Percentiles rank a stretch among this genome's conserved stretches.
These are phyloP conservation scores for Cyphellophora europaea DNA, from an alignment of 2,329 filamentous ascomycete genomes.

Conservation along the genomic window DNA sequence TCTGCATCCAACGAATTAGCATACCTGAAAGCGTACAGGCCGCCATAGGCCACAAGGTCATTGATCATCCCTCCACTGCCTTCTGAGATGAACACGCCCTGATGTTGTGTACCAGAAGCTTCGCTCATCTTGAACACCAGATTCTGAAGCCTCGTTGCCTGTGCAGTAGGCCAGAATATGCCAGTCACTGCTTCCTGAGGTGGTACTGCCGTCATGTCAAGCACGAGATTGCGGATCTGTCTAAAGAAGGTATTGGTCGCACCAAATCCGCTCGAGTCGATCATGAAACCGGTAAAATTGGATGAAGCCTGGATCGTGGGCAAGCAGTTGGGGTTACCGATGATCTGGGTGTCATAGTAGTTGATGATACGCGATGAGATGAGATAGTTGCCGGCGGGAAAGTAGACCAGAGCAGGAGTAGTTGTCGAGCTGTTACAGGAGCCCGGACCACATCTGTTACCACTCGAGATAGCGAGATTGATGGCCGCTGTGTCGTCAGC, in stretches of 20 bases:
- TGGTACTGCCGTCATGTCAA: conserved; percentile 43
- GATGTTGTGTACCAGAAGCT: conserved; percentile 37
- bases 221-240: conserved; percentile 55
- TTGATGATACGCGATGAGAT: conserved; percentile 40
- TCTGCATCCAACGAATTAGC: too few relatives aligned
- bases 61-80: conserved; percentile 50
- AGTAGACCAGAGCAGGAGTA: conserved; percentile 48
- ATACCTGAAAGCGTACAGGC: conserved; percentile 48
- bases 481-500: conserved; percentile 51
- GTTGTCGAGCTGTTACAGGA: conserved; percentile 35
- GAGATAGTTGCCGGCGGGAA: conserved; percentile 48
- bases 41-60: conserved; percentile 52
- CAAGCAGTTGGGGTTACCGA: conserved; percentile 49
- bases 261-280: conserved; percentile 34
- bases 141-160: conserved; percentile 54
- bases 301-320: conserved; percentile 46
- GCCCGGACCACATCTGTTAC: conserved; percentile 34
- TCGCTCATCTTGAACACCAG: conserved; percentile 49
- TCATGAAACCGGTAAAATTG: conserved; percentile 47
- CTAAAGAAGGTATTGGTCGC: conserved; percentile 55
- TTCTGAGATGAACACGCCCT: conserved; percentile 49
- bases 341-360: conserved; percentile 54
- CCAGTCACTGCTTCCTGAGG: conserved; percentile 22
- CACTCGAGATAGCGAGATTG: conserved; percentile 35
- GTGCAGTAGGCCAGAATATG: conserved; percentile 46